Evolutionary conservation across 148 eudicot genomes (phyloP).

Genomic region (Euryodendron excelsum): DNA sequence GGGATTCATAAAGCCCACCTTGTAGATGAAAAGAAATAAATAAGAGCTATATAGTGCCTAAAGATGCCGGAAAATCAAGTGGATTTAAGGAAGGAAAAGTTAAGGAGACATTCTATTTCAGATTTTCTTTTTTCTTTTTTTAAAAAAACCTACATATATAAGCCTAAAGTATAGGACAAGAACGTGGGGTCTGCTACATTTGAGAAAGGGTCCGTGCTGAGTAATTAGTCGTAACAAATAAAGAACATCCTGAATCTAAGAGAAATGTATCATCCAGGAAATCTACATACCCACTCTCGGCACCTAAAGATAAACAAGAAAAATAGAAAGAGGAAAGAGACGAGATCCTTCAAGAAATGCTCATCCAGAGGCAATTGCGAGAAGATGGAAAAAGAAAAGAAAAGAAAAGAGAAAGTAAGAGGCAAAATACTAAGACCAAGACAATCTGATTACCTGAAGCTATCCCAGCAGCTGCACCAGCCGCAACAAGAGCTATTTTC

Average conservation of each 20-base stretch:
- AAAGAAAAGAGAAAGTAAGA: not conserved
- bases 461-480: slow-evolving; percentile 99
- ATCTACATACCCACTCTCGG: not conserved
- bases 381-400: not conserved
- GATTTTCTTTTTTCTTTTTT: no score
- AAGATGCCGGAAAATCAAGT: not conserved
- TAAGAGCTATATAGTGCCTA: not conserved
- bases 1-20: not conserved
- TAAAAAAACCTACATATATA: not conserved
- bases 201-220: no score
- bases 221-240: not conserved
- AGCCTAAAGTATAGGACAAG: not conserved
- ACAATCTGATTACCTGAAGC: slow-evolving; percentile 58
- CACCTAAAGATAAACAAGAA: not conserved
- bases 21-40: not conserved
- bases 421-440: not conserved
- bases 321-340: not conserved
- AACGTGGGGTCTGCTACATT: no score
- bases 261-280: not conserved
- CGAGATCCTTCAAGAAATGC: not conserved
- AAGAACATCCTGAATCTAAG: not conserved
- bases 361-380: not conserved
- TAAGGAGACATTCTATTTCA: not conserved
- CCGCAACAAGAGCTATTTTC: slow-evolving; percentile 93
- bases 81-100: not conserved